Percentiles rank a stretch among this genome's conserved stretches.
phyloP scores from a whole-genome alignment of 23 red algal genomes.

The Gracilaria domingensis region DNA sequence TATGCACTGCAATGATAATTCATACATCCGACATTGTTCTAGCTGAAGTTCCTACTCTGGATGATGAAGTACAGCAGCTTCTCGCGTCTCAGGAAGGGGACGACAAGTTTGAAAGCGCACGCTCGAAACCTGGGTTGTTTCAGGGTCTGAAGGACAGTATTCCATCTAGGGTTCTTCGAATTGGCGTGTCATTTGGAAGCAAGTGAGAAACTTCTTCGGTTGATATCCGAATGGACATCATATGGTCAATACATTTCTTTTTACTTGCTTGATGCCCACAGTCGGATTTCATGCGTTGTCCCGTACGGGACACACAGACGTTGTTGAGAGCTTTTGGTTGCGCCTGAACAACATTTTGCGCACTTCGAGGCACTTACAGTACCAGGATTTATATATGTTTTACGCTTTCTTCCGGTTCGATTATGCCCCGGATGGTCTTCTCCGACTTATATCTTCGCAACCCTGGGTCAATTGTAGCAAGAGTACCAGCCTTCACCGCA shows the following conservation, averaged over 20 bases:
- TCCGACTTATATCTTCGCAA: neutral
- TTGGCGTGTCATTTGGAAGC: too few species aligned
- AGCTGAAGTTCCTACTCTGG: slow-evolving; percentile 9
- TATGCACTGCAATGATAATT: slow-evolving; percentile 2
- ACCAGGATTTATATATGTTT: neutral
- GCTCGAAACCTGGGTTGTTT: too few species aligned
- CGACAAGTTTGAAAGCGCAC: too few species aligned
- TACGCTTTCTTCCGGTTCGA: neutral
- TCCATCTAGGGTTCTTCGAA: too few species aligned
- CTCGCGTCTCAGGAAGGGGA: too few species aligned
- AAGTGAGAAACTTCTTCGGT: too few species aligned
- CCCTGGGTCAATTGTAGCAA: neutral
- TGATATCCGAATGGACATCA: too few species aligned
- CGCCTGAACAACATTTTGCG: neutral
- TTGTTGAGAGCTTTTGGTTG: slow-evolving; percentile 2
- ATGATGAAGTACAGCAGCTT: neutral
- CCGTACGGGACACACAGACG: neutral
- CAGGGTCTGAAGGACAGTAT: too few species aligned
- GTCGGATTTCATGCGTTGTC: neutral
- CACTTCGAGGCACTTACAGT: neutral
- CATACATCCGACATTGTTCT: neutral
- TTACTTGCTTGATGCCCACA: neutral
- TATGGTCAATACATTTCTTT: too few species aligned
- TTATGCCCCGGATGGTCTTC: neutral
- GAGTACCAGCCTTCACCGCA: neutral